Conservation (phyloP, 2,329 filamentous ascomycete species). For the Diplodia seriata region DNA sequence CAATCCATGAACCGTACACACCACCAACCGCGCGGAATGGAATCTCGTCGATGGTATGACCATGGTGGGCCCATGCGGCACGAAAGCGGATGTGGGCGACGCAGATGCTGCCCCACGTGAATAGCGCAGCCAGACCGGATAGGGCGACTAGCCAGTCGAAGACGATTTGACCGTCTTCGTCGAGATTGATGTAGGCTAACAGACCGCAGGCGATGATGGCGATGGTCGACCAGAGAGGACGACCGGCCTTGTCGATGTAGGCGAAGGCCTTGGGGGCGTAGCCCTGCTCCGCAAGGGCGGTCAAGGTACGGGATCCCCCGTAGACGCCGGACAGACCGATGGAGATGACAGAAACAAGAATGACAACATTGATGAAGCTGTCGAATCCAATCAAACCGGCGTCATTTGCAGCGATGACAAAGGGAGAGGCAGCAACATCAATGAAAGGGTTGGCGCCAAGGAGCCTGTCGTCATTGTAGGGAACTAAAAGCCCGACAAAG, state of each 20-base stretch:
- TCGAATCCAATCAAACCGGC: constrained; percentile 82
- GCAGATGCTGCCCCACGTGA: constrained; percentile 86
- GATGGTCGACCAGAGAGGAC: constrained; percentile 61
- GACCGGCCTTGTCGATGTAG: constrained; percentile 67
- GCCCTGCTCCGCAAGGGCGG: constrained; percentile 82
- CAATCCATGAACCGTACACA: constrained; percentile 50
- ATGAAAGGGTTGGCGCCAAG: constrained; percentile 64
- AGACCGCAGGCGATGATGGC: constrained; percentile 71
- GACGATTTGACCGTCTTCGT: constrained; percentile 65
- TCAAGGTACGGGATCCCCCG: constrained; percentile 86
- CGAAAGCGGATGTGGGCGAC: constrained; percentile 93
- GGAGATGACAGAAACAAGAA: constrained; percentile 86
- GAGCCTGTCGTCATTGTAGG: constrained; percentile 71
- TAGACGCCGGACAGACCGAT: constrained; percentile 94
- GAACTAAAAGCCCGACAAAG: constrained; percentile 82
- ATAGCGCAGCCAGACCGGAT: constrained; percentile 74
- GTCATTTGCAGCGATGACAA: constrained; percentile 89
- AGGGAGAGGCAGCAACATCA: constrained; percentile 80
- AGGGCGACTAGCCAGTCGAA: constrained; percentile 83
- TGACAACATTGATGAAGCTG: constrained; percentile 93
- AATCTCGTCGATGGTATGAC: constrained; percentile 53
- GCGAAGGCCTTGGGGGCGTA: constrained; percentile 64
- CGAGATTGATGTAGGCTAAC: constrained; percentile 72
- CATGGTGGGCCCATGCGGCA: constrained; percentile 50
- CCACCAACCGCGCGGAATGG: constrained; percentile 53